These are phyloP conservation scores for Verticillium klebahnii DNA, from an alignment of 2,329 filamentous ascomycete genomes.

Conservation along the genomic window DNA sequence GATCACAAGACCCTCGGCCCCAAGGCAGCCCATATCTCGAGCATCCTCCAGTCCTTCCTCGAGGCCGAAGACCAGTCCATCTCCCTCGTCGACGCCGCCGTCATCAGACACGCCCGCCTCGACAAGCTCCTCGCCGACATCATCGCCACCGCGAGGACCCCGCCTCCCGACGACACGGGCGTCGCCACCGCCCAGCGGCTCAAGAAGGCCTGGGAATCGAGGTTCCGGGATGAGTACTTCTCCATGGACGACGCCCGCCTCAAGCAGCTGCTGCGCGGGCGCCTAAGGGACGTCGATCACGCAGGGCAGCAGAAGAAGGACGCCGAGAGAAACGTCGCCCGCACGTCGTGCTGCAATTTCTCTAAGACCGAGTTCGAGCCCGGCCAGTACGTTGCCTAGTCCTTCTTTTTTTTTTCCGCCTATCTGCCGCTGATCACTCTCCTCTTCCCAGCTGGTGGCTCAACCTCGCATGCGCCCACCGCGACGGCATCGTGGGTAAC, in stretches of 20 bases:
- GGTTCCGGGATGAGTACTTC: conserved; percentile 40
- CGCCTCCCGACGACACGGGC: conserved; percentile 22
- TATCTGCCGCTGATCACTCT: neutral
- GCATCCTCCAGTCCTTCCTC: conserved; percentile 32
- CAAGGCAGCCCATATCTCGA: conserved; percentile 28
- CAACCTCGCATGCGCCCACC: conserved; percentile 49
- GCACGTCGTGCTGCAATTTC: conserved; percentile 17
- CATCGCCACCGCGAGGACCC: conserved; percentile 21
- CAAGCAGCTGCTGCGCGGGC: conserved; percentile 27
- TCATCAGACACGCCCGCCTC: conserved; percentile 32
- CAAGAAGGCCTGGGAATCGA: conserved; percentile 35
- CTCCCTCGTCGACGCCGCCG: conserved; percentile 31
- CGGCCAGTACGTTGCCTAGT: conserved; percentile 39
- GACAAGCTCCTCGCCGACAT: conserved; percentile 40
- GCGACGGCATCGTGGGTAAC: conserved; percentile 48
- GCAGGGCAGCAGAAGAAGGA: conserved; percentile 22
- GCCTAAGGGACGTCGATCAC: conserved; percentile 36
- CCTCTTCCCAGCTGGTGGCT: conserved; percentile 48
- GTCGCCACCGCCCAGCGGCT: conserved; percentile 31
- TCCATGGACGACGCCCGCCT: conserved; percentile 40
- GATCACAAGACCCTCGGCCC: conserved; percentile 24
- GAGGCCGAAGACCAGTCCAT: conserved; percentile 29
- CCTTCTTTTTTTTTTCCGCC: too few species aligned
- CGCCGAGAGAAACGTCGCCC: conserved; percentile 31
- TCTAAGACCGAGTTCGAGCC: conserved; percentile 31